These are phyloP conservation scores for Arthroderma sp. DNA, from an alignment of 2,329 filamentous ascomycete genomes.

Conservation along the genomic window DNA sequence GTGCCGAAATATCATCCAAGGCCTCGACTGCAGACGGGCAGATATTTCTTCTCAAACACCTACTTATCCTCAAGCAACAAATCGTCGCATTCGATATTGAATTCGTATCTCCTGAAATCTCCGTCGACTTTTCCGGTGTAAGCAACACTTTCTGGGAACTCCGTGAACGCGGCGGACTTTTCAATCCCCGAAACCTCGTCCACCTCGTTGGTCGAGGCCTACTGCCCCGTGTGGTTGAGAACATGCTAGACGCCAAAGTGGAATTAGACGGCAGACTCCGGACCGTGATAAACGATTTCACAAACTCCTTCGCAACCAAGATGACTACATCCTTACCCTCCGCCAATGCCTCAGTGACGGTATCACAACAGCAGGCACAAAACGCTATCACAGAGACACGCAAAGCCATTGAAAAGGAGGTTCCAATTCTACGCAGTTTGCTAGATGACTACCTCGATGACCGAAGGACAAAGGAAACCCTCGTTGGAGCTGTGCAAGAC, in stretches of 20 bases:
- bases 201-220: constrained; percentile 45
- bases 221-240: constrained; percentile 53
- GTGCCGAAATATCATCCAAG: constrained; percentile 53
- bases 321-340: constrained; percentile 40
- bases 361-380: constrained; percentile 5
- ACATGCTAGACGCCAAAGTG: constrained; percentile 58
- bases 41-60: constrained; percentile 86
- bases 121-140: constrained; percentile 53
- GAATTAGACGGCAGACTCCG: constrained; percentile 51
- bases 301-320: constrained; percentile 41
- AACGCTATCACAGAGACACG: constrained; percentile 37
- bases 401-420: constrained; percentile 44
- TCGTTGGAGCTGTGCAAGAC: constrained; percentile 53
- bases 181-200: constrained; percentile 51
- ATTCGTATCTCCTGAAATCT: constrained; percentile 51
- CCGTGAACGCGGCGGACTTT: constrained; percentile 50
- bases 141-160: constrained; percentile 56
- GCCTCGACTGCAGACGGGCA: constrained; percentile 57
- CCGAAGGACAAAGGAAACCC: constrained; percentile 49
- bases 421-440: constrained; percentile 41
- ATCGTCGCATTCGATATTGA: constrained; percentile 93
- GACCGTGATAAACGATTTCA: constrained; percentile 53
- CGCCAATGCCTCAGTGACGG: constrained; percentile 4
- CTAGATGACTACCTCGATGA: constrained; percentile 53
- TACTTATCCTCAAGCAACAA: constrained; percentile 90